Conservation (phyloP, 805 yeast species). For the Lachancea meyersii region DNA sequence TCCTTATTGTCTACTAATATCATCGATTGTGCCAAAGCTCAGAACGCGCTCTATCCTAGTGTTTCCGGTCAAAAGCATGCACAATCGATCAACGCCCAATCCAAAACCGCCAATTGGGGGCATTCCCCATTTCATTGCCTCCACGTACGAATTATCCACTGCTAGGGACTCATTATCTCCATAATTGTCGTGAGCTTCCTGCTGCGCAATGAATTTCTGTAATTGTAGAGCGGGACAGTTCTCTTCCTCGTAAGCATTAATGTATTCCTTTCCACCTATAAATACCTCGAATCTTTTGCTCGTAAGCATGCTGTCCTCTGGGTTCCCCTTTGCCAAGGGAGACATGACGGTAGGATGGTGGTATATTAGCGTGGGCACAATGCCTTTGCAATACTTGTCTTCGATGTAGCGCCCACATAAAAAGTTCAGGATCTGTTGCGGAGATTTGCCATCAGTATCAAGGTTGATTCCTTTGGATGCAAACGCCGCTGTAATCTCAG, state of each 20-base stretch:
- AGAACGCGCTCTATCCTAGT: constrained; percentile 69
- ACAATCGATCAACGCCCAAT: constrained; percentile 81
- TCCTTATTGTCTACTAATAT: constrained; percentile 54
- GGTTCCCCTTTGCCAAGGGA: constrained; percentile 73
- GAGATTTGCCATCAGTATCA: constrained; percentile 39
- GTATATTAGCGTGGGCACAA: constrained; percentile 61
- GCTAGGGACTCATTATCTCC: constrained; percentile 57
- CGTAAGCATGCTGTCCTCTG: constrained; percentile 31
- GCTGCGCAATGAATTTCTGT: constrained; percentile 57
- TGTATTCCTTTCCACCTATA: constrained; percentile 71
- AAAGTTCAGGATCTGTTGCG: constrained; percentile 58
- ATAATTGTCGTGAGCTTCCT: constrained; percentile 38
- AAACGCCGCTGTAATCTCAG: constrained; percentile 1
- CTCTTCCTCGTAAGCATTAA: constrained; percentile 95
- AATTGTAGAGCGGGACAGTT: constrained; percentile 74
- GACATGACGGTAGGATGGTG: constrained; percentile 83
- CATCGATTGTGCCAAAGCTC: constrained; percentile 66
- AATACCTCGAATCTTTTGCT: constrained; percentile 82
- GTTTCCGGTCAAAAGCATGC: constrained; percentile 65
- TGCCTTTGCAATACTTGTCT: constrained; percentile 41
- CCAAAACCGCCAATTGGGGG: constrained; percentile 99
- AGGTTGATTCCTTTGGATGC: constrained; percentile 11
- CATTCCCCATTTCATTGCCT: constrained; percentile 83
- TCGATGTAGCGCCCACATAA: constrained; percentile 61
- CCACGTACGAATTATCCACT: constrained; percentile 67